Conservation (phyloP, 129 eudicot genomes). For the Pulicaria dysenterica region DNA sequence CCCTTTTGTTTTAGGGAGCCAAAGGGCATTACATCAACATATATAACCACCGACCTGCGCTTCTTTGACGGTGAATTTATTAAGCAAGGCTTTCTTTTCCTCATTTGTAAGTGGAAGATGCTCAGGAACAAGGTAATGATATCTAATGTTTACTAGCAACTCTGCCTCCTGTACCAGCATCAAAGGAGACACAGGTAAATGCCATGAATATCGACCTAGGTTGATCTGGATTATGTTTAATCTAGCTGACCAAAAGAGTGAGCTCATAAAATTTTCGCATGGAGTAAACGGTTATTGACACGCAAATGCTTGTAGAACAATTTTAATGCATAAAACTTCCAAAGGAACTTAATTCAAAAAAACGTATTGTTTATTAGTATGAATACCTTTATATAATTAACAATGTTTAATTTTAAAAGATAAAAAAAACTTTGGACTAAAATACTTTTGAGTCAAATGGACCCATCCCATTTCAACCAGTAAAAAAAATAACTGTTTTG, state of each 20-base stretch:
- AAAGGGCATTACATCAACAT: neutral
- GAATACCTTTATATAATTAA: no score
- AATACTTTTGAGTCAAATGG: neutral
- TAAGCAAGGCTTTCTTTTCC: conserved; percentile 36
- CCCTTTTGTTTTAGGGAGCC: neutral
- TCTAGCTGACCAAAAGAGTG: neutral
- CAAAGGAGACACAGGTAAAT: neutral
- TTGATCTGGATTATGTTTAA: neutral
- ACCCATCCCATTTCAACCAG: neutral
- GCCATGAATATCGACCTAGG: neutral
- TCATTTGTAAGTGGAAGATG: conserved; percentile 40
- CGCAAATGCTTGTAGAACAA: no score
- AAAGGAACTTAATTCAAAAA: neutral
- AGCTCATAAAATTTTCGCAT: neutral
- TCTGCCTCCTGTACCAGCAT: conserved; percentile 38
- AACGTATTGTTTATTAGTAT: neutral
- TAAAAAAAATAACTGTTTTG: conserved; percentile 3
- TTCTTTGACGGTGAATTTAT: conserved; percentile 37
- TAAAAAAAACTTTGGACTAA: neutral
- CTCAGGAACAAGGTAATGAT: conserved; percentile 43
- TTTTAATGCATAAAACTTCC: neutral
- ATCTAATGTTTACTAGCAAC: conserved; percentile 40
- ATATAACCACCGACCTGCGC: conserved; percentile 27
- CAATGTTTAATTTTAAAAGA: neutral
- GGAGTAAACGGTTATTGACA: no score